phyloP scores from a whole-genome alignment of 495 filamentous ascomycete genomes.

The Tuber melanosporum region DNA sequence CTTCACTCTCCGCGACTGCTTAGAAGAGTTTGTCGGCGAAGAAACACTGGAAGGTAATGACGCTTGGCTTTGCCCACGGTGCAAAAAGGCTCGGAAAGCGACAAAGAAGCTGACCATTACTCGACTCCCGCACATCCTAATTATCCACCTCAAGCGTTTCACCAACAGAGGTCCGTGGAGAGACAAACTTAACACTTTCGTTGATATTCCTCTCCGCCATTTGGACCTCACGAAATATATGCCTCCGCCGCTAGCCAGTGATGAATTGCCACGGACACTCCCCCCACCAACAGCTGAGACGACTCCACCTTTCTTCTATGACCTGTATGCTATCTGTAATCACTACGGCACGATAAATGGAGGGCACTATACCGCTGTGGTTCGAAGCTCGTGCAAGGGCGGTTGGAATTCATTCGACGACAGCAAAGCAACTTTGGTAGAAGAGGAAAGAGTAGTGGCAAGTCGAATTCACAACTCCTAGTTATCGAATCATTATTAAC shows the following conservation, averaged over 20 bases:
- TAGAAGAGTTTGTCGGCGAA: constrained; percentile 61
- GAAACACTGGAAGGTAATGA: constrained; percentile 62
- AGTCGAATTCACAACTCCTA: constrained; percentile 23
- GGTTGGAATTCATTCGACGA: constrained; percentile 66
- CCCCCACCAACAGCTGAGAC: constrained; percentile 45
- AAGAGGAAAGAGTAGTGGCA: constrained; percentile 39
- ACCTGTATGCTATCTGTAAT: constrained; percentile 64
- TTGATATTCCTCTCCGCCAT: constrained; percentile 61
- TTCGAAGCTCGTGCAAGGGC: constrained; percentile 55
- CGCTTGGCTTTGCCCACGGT: constrained; percentile 64
- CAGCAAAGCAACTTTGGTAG: constrained; percentile 45
- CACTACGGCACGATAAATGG: constrained; percentile 60
- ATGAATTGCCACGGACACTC: constrained; percentile 39
- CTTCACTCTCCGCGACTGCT: constrained; percentile 53
- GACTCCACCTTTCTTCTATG: constrained; percentile 61
- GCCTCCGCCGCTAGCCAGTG: constrained; percentile 41
- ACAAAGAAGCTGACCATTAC: constrained; percentile 70
- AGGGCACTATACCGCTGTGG: constrained; percentile 64
- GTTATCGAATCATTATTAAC: not conserved
- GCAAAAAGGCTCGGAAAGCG: constrained; percentile 61
- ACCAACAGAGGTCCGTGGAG: constrained; percentile 52
- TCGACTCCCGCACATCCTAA: constrained; percentile 61
- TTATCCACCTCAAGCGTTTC: constrained; percentile 74
- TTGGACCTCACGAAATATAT: constrained; percentile 60
- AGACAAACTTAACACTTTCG: constrained; percentile 59